Conservation (phyloP, 495 filamentous ascomycete species). For the Podospora australis region DNA sequence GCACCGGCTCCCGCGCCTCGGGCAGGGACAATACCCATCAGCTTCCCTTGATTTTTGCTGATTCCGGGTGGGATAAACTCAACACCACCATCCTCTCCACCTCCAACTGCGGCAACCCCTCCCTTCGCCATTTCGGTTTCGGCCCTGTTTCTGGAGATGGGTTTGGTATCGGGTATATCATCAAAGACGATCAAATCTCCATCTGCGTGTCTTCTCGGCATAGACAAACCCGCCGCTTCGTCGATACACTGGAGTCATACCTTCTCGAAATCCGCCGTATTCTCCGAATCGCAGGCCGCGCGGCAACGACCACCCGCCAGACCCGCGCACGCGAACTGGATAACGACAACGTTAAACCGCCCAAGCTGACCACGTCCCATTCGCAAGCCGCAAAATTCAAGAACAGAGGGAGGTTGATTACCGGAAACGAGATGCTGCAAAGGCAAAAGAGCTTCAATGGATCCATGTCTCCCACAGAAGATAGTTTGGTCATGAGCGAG, state of each 20-base stretch:
- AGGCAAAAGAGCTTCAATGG: slow-evolving; percentile 33
- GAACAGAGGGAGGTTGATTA: slow-evolving; percentile 53
- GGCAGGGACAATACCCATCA: slow-evolving; percentile 25
- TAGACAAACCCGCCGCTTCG: slow-evolving; percentile 81
- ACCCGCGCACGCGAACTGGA: slow-evolving; percentile 41
- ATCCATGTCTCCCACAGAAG: slow-evolving; percentile 45
- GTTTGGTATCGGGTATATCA: slow-evolving; percentile 97
- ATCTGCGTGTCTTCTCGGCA: slow-evolving; percentile 93
- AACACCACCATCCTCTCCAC: slow-evolving; percentile 93
- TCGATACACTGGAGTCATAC: slow-evolving; percentile 84
- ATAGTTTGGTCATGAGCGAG: slow-evolving; percentile 60
- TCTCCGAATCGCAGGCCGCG: slow-evolving; percentile 58
- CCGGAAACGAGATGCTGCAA: slow-evolving; percentile 31
- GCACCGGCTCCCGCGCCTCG: slow-evolving; percentile 29
- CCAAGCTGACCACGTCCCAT: neutral
- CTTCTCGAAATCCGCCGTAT: slow-evolving; percentile 84
- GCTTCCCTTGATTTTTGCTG: slow-evolving; percentile 78
- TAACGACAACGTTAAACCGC: slow-evolving; percentile 7
- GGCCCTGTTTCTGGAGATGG: slow-evolving; percentile 91
- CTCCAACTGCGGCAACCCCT: slow-evolving; percentile 98
- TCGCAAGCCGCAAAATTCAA: slow-evolving; percentile 32
- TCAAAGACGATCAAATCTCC: slow-evolving; percentile 89
- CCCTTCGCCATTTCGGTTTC: slow-evolving; percentile 94
- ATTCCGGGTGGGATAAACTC: slow-evolving; percentile 86
- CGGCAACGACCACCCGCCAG: slow-evolving; percentile 23